Conservation (phyloP, 179 eudicot genomes). For the Heliamphora pulchella region DNA sequence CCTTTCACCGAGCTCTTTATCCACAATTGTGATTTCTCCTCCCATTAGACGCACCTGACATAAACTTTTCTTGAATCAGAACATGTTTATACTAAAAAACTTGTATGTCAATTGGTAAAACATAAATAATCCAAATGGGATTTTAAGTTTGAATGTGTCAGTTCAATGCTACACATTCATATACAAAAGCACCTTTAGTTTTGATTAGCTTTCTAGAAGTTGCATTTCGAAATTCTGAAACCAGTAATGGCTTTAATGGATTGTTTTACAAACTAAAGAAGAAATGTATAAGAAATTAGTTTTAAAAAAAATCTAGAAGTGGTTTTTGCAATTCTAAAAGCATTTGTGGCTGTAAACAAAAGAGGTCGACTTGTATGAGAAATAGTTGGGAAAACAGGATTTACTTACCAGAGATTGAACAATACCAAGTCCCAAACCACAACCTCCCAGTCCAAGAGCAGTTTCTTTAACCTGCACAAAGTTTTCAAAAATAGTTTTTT, state of each 20-base stretch:
- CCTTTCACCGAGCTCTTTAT: slow-evolving; percentile 46
- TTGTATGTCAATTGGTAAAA: neutral
- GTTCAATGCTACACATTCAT: neutral
- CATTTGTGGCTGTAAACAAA: too few species aligned
- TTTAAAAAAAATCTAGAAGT: too few species aligned
- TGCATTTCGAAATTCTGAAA: too few species aligned
- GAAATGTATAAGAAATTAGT: too few species aligned
- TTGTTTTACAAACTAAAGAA: neutral
- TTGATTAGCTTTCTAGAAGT: too few species aligned
- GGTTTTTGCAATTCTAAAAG: too few species aligned
- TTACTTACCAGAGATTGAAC: slow-evolving; percentile 78
- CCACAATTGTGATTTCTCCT: slow-evolving; percentile 73
- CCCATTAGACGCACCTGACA: slow-evolving; percentile 82
- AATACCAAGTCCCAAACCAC: slow-evolving; percentile 88
- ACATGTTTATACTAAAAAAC: neutral
- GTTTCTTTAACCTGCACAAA: slow-evolving; percentile 75
- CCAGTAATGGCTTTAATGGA: too few species aligned
- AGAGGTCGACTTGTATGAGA: too few species aligned
- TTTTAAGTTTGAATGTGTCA: neutral
- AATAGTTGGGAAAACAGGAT: too few species aligned
- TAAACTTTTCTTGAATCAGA: neutral
- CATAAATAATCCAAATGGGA: neutral
- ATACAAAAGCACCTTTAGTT: too few species aligned
- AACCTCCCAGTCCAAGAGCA: slow-evolving; percentile 47
- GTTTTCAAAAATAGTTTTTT: slow-evolving; percentile 56